A percentile compares a stretch with the other conserved stretches of the same genome.
Conservation (phyloP, 768 basidiomycete genomes). For the Termitomyces titanicus region DNA sequence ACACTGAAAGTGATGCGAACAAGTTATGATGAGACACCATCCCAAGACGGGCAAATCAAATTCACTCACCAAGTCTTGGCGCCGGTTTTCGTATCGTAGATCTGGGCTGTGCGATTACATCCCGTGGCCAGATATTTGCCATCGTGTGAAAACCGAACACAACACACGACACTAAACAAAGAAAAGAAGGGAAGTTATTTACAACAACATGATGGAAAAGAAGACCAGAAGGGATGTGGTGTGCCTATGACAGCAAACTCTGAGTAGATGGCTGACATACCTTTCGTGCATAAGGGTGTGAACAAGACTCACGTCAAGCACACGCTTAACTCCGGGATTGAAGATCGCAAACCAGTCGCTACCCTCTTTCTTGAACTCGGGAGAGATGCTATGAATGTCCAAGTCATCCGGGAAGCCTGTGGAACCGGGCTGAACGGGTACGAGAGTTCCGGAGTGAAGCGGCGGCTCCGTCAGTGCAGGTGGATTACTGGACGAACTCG, state of each 20-base stretch:
- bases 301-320: constrained; percentile 74
- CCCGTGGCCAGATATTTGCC: constrained; percentile 93
- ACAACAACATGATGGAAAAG: neutral
- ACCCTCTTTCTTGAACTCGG: constrained; percentile 70
- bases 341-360: constrained; percentile 88
- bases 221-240: neutral
- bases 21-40: constrained; percentile 3
- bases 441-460: constrained; percentile 12
- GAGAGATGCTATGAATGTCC: constrained; percentile 34
- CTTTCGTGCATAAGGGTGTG: constrained; percentile 92
- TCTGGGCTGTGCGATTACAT: constrained; percentile 93
- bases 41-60: neutral
- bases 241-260: neutral
- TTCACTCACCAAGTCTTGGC: constrained; percentile 70
- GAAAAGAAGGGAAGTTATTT: neutral
- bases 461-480: constrained; percentile 11
- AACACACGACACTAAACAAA: constrained; percentile 60
- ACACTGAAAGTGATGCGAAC: constrained; percentile 40
- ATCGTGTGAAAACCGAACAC: constrained; percentile 91
- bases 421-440: constrained; percentile 15
- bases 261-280: constrained; percentile 33
- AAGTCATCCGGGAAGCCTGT: constrained; percentile 46
- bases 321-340: constrained; percentile 75
- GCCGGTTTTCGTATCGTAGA: constrained; percentile 92
- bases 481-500: constrained; percentile 8